Evolutionary conservation across 345 rosid species (phyloP).

Genomic region (Anastatica hierochuntica): DNA sequence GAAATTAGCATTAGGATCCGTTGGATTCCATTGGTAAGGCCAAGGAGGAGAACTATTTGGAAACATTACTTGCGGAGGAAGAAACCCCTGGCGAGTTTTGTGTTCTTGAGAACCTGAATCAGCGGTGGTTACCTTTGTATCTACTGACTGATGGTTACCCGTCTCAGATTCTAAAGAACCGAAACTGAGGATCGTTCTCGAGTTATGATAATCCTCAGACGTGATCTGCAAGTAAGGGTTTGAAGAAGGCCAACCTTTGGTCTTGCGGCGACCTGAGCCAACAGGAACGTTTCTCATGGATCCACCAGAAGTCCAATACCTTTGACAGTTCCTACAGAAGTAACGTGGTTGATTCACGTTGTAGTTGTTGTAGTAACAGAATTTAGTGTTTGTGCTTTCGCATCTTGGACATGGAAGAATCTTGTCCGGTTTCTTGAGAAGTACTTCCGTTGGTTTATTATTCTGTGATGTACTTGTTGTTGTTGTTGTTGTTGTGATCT

Average conservation of each 20-base stretch:
- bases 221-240: conserved; percentile 27
- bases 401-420: conserved; percentile 73
- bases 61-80: conserved; percentile 18
- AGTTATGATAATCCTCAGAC: conserved; percentile 19
- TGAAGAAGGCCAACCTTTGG: conserved; percentile 40
- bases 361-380: conserved; percentile 87
- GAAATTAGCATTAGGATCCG: conserved; percentile 28
- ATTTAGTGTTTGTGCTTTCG: conserved; percentile 70
- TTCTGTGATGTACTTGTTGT: conserved; percentile 33
- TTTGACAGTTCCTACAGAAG: conserved; percentile 81
- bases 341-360: conserved; percentile 85
- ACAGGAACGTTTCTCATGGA: conserved; percentile 76
- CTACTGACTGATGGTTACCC: conserved; percentile 10
- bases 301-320: conserved; percentile 94
- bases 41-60: conserved; percentile 34
- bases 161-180: conserved; percentile 40
- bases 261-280: conserved; percentile 85
- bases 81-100: conserved; percentile 16
- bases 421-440: conserved; percentile 57
- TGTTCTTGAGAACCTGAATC: conserved; percentile 18
- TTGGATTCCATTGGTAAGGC: too few species aligned
- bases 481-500: too few species aligned
- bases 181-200: conserved; percentile 42
- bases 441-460: conserved; percentile 21
- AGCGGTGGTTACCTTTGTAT: conserved; percentile 10